A percentile compares a stretch with the other conserved stretches of the same genome.
Conservation (phyloP, 345 rosid genomes). For the Stellera chamaejasme region DNA sequence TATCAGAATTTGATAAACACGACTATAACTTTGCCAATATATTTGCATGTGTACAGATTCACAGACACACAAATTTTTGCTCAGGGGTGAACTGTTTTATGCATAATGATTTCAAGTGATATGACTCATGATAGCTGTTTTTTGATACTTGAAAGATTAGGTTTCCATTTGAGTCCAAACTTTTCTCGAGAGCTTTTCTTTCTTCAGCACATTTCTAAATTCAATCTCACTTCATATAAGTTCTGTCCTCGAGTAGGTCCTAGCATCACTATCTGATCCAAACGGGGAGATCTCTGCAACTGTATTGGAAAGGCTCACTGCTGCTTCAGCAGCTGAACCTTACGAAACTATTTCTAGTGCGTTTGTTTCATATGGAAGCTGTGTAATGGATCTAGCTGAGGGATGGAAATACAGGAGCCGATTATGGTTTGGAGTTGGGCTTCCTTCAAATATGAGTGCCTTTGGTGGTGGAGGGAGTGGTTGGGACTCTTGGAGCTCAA, state of each 20-base stretch:
- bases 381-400: constrained; percentile 82
- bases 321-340: constrained; percentile 97
- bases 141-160: background rate
- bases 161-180: background rate
- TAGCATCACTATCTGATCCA: constrained; percentile 96
- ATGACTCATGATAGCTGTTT: background rate
- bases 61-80: no score
- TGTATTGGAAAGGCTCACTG: constrained; percentile 91
- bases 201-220: background rate
- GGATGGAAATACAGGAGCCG: constrained; percentile 99
- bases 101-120: background rate
- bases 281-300: constrained; percentile 86
- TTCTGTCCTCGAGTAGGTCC: constrained; percentile 38
- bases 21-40: no score
- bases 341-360: constrained; percentile 94
- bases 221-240: background rate
- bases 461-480: constrained; percentile 98
- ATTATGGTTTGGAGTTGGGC: constrained; percentile 93
- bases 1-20: constrained; percentile 3
- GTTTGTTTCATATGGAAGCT: constrained; percentile 97
- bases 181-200: background rate
- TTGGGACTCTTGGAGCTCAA: constrained; percentile 77
- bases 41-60: no score
- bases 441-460: constrained; percentile 50
- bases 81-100: background rate